Evolutionary conservation across 1,139 yeast species (phyloP).

Genomic region (Yamadazyma membranifaciens): DNA sequence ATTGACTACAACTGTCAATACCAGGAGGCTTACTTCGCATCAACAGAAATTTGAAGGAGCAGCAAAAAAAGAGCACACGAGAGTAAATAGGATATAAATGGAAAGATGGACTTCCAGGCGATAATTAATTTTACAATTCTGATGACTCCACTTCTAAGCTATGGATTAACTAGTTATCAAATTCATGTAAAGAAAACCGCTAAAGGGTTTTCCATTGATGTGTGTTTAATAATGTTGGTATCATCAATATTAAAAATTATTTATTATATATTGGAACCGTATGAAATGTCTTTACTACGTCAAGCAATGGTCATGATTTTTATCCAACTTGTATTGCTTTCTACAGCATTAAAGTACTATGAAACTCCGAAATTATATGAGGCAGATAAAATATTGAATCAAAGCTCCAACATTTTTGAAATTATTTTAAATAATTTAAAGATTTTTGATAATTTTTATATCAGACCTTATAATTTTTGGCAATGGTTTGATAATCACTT

Average conservation of each 20-base stretch:
- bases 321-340: conserved; percentile 65
- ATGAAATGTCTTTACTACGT: conserved; percentile 68
- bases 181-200: conserved; percentile 64
- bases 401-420: conserved; percentile 17
- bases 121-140: conserved; percentile 12
- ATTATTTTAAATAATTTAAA: conserved; percentile 28
- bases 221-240: conserved; percentile 86
- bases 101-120: neutral
- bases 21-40: no score
- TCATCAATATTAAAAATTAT: conserved; percentile 72
- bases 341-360: conserved; percentile 59
- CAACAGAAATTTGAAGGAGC: no score
- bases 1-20: no score
- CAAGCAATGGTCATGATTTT: conserved; percentile 79
- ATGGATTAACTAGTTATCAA: conserved; percentile 76
- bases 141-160: conserved; percentile 73
- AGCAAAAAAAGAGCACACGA: no score
- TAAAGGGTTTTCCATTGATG: conserved; percentile 80
- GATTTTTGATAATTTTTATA: conserved; percentile 67
- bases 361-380: conserved; percentile 35
- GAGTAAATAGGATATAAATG: no score
- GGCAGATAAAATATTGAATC: conserved; percentile 25
- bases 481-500: conserved; percentile 66
- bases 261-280: conserved; percentile 77
- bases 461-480: conserved; percentile 73